Conservation (phyloP, 179 eudicot species). For the Silene vulgaris region DNA sequence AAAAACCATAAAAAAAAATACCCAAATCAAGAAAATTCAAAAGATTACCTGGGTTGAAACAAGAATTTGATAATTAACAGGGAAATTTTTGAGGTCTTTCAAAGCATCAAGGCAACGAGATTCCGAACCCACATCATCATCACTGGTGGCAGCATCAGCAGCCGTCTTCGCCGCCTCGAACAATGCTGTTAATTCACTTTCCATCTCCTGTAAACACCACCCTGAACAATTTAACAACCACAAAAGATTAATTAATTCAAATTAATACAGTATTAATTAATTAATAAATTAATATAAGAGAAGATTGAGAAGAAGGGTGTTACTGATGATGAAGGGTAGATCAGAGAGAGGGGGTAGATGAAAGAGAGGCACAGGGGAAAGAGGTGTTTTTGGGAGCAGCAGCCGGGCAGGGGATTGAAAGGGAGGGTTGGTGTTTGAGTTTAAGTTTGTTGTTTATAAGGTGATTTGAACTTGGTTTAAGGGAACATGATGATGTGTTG, state of each 20-base stretch:
- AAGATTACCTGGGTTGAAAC: conserved; percentile 57
- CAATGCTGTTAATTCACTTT: conserved; percentile 48
- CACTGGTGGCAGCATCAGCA: conserved; percentile 45
- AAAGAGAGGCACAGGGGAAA: background rate
- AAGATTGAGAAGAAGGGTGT: background rate
- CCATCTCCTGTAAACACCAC: conserved; percentile 30
- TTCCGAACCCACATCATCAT: conserved; percentile 36
- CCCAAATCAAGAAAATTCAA: background rate
- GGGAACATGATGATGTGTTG: no score
- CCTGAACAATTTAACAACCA: background rate
- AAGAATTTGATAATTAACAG: conserved; percentile 60
- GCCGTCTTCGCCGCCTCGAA: conserved; percentile 62
- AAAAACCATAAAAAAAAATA: background rate
- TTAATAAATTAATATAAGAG: background rate
- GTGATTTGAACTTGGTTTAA: no score
- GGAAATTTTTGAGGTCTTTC: conserved; percentile 49
- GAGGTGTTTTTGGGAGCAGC: background rate
- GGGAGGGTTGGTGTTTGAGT: no score
- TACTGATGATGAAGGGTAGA: background rate
- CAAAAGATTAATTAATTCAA: no score
- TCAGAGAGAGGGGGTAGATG: background rate
- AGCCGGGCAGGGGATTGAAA: background rate
- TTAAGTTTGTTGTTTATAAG: no score
- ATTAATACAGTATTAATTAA: no score
- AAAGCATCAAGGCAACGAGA: conserved; percentile 58